These are phyloP conservation scores for Setaria italica DNA, from an alignment of 202 grass and related monocot genomes.

Conservation along the genomic window DNA sequence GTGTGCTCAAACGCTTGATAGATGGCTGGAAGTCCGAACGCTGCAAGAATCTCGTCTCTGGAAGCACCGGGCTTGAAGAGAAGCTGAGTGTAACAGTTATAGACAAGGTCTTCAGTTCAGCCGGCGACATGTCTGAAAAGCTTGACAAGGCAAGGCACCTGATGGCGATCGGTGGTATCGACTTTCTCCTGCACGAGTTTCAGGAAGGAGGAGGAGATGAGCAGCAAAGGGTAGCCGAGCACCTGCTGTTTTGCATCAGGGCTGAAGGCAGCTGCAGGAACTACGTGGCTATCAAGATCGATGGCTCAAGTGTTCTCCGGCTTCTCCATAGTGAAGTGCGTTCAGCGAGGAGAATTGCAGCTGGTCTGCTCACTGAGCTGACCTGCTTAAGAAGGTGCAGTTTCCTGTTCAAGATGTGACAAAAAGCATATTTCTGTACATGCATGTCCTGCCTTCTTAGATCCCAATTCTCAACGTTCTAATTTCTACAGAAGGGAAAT, in stretches of 20 bases:
- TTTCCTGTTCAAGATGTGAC: background rate
- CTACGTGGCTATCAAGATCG: constrained; percentile 53
- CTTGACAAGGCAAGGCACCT: constrained; percentile 53
- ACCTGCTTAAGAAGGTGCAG: constrained; percentile 51
- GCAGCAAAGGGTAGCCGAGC: constrained; percentile 39
- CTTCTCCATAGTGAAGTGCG: constrained; percentile 49
- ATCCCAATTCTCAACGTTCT: background rate
- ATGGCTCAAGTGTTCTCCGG: constrained; percentile 33
- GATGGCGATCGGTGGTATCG: constrained; percentile 59
- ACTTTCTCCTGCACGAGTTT: constrained; percentile 53
- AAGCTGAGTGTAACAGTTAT: constrained; percentile 24
- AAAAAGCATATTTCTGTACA: background rate
- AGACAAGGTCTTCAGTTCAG: constrained; percentile 32
- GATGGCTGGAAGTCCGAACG: constrained; percentile 52
- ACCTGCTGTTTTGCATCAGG: constrained; percentile 55
- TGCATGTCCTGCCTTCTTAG: background rate
- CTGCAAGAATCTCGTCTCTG: constrained; percentile 15
- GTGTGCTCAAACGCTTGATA: constrained; percentile 56
- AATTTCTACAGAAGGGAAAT: constrained; percentile 39
- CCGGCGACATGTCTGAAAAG: constrained; percentile 37
- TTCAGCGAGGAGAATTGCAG: constrained; percentile 35
- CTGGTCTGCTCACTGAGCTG: constrained; percentile 53
- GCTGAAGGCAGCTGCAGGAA: constrained; percentile 65
- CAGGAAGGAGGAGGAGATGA: constrained; percentile 39
- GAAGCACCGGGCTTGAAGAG: background rate